Evolutionary conservation across 257 asterid species (phyloP).

Genomic region (Penstemon eatonii): DNA sequence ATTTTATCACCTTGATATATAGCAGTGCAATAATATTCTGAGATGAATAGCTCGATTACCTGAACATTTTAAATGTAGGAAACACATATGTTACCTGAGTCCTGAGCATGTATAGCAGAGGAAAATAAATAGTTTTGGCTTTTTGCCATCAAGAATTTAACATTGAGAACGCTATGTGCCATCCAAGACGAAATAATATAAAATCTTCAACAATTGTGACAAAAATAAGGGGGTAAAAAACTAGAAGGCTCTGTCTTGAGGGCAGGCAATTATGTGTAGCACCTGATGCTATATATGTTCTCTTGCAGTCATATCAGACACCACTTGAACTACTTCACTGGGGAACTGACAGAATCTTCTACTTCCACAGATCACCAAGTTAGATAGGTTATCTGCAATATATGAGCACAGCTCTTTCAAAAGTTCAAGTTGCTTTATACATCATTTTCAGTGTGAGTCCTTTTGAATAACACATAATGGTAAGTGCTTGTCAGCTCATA

Average conservation of each 20-base stretch:
- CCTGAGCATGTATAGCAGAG: too few species aligned
- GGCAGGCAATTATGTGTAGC: slow-evolving; percentile 19
- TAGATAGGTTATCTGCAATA: slow-evolving; percentile 11
- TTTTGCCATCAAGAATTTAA: too few species aligned
- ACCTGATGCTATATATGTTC: slow-evolving; percentile 18
- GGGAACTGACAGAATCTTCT: slow-evolving; percentile 17
- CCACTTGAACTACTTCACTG: slow-evolving; percentile 8
- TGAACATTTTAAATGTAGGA: too few species aligned
- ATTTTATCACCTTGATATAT: too few species aligned
- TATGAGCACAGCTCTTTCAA: slow-evolving; percentile 2
- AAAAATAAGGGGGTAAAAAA: slow-evolving; percentile 11
- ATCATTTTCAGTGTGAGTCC: neutral
- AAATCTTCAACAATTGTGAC: slow-evolving; percentile 18
- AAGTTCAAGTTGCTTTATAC: neutral
- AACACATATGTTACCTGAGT: too few species aligned
- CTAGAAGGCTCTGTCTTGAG: slow-evolving; percentile 9
- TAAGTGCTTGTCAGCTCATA: slow-evolving; percentile 39
- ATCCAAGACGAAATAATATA: too few species aligned
- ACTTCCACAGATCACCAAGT: slow-evolving; percentile 18
- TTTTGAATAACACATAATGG: neutral
- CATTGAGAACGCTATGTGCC: too few species aligned
- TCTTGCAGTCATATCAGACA: slow-evolving; percentile 20
- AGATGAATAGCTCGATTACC: too few species aligned
- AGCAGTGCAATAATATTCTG: too few species aligned
- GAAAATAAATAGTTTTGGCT: too few species aligned